phyloP scores from a whole-genome alignment of 2,329 filamentous ascomycete species.

The Fusarium dlaminii region DNA sequence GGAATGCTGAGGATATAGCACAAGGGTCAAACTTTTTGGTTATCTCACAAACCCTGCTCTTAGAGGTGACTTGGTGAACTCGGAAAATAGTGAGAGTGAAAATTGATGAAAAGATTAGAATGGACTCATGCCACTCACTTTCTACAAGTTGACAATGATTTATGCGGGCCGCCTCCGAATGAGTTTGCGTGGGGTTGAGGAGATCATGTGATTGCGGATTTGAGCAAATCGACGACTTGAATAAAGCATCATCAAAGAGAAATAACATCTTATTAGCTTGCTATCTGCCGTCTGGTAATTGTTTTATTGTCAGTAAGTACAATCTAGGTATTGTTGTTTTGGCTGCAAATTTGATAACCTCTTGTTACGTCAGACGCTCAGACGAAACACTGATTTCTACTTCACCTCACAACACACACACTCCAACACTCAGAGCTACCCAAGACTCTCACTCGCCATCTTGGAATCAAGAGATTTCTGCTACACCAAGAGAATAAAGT shows the following conservation, averaged over 20 bases:
- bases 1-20: neutral
- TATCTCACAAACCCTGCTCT: neutral
- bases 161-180: slow-evolving; percentile 17
- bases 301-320: neutral
- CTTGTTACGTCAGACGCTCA: slow-evolving; percentile 1
- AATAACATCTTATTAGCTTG: neutral
- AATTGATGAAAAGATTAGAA: neutral
- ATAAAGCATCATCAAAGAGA: neutral
- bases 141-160: slow-evolving; percentile 9
- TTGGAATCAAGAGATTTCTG: neutral
- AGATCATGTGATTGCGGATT: slow-evolving; percentile 34
- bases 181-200: slow-evolving; percentile 24
- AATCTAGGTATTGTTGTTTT: no score
- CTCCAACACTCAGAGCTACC: neutral
- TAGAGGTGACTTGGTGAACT: neutral
- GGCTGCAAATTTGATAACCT: neutral
- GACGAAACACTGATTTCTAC: neutral
- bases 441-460: neutral
- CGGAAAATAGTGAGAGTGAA: neutral
- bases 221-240: neutral
- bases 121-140: slow-evolving; percentile 16
- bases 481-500: no score
- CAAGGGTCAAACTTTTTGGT: neutral
- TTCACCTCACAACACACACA: neutral
- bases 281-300: neutral